Base-by-base conservation (phyloP, 768 basidiomycete genomes). In the Termitomyces sp. region DNA sequence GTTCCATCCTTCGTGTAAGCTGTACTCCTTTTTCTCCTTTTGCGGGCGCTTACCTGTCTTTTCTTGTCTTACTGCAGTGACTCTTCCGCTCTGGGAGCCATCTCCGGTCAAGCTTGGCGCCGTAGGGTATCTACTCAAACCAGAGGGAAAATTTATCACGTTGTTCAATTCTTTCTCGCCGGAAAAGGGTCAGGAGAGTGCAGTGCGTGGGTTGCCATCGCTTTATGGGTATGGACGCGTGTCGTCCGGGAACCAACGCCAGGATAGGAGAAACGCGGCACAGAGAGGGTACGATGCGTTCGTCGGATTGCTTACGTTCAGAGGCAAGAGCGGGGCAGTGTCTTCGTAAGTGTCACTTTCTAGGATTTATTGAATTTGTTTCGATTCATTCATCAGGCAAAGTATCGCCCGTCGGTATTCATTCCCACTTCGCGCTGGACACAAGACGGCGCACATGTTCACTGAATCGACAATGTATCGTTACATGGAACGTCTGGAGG, bases 71-170 rank as follows among this genome's bases (percentile, higher is more conserved):
- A 16, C n/a, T n/a, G 3, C 36, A 86, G 85, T 90, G 58, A 82
- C 77, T 0, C 70, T 86, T 22, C 86, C 91, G 7, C 70, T 92
- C 6, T 94, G 90, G 90, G 77, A 74, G 5, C 91, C 91, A 2
- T 71, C 79, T 3, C 75, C 64, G 5, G 80, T 92, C 0, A 67
- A 76, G 13, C 70, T 92, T 1, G 92, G 91, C 6, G 83, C 85
- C 2, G 85, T 94, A 7, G 92, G 92, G 2, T 94, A 89, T 68
- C 55, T 91, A 24, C 77, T 74, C 32, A 88, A 86, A 62, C 81
- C 85, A 0, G 69, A 71, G n/a, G 91, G 90, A 2, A 70, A 72
- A 43, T 94, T 94, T 62, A 71, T 89, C 57, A 85, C 83, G 11
- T 74, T 92, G 6, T 84, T 91, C 71, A 88, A 92, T 67, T 81